Evolutionary conservation across 176 grass and related monocot species (phyloP).

Genomic region (Urochloa ruziziensis): DNA sequence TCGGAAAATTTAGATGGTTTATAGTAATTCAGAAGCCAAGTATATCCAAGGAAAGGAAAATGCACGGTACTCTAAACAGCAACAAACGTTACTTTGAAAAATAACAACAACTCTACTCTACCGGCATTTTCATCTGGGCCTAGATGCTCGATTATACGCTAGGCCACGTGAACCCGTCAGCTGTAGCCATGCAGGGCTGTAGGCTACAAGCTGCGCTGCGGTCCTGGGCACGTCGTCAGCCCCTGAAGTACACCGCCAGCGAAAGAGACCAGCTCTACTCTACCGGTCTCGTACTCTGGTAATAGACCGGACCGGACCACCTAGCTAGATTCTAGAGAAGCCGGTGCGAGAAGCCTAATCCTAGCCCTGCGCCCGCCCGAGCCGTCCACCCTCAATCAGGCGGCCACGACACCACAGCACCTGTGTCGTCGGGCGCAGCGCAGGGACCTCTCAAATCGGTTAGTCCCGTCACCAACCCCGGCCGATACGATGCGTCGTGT

Average conservation of each 20-base stretch:
- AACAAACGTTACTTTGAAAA: too few relatives aligned
- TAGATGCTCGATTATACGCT: background rate
- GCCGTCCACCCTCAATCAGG: background rate
- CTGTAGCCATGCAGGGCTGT: background rate
- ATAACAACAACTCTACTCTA: too few relatives aligned
- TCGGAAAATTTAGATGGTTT: too few relatives aligned
- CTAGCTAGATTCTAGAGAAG: background rate
- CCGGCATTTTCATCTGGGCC: background rate
- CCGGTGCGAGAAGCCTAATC: background rate
- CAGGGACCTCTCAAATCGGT: constrained; percentile 10
- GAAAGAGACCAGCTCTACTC: background rate
- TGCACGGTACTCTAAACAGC: too few relatives aligned
- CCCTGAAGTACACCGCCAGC: background rate
- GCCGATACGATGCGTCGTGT: background rate
- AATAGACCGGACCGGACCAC: background rate
- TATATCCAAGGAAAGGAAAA: too few relatives aligned
- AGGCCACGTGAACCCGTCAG: background rate
- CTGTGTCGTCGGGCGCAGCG: too few relatives aligned
- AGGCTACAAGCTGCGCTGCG: background rate
- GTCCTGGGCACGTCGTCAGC: background rate
- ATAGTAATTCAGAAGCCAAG: too few relatives aligned
- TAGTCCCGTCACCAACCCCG: background rate
- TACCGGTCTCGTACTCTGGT: background rate
- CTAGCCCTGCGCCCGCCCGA: background rate
- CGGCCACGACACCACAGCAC: background rate